Conservation (phyloP, 352 stramenopile genomes). For the Phytophthora hybrid region DNA sequence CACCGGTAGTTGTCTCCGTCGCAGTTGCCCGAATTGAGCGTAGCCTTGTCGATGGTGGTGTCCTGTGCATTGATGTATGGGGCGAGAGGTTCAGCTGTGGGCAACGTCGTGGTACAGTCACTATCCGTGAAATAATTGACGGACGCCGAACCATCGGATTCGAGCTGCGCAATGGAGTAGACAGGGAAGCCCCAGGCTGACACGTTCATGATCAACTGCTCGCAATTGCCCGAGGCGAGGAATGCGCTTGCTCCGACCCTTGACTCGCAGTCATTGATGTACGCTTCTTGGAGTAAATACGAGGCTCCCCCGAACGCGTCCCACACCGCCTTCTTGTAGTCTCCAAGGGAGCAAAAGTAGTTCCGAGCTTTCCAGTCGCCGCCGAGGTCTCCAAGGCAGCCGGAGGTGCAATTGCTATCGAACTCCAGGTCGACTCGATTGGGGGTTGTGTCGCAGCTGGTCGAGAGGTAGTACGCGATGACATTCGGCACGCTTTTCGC, state of each 20-base stretch:
- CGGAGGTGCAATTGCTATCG: neutral
- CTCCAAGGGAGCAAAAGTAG: neutral
- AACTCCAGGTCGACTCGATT: slow-evolving; percentile 4
- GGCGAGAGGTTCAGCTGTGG: neutral
- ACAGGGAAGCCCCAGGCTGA: neutral
- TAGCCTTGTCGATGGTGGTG: neutral
- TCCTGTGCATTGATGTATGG: neutral
- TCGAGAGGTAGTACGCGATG: neutral
- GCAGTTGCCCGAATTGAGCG: neutral
- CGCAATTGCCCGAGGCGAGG: slow-evolving; percentile 7
- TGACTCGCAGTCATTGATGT: neutral
- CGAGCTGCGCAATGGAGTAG: neutral
- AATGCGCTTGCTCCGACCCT: neutral
- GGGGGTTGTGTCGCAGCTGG: neutral
- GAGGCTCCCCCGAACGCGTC: neutral
- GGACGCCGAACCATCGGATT: neutral
- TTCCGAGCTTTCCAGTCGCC: neutral
- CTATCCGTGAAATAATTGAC: slow-evolving; percentile 10
- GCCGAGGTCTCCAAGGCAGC: neutral
- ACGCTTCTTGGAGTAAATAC: slow-evolving; percentile 5
- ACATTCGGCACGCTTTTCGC: neutral
- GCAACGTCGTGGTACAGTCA: neutral
- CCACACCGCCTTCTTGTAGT: slow-evolving; percentile 12
- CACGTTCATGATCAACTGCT: slow-evolving; percentile 6
- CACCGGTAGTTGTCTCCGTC: slow-evolving; percentile 11